Percentiles rank a stretch among this genome's conserved stretches.
These are phyloP conservation scores for Chlorophyllum brunneum DNA, from an alignment of 768 basidiomycete genomes.

Conservation along the genomic window DNA sequence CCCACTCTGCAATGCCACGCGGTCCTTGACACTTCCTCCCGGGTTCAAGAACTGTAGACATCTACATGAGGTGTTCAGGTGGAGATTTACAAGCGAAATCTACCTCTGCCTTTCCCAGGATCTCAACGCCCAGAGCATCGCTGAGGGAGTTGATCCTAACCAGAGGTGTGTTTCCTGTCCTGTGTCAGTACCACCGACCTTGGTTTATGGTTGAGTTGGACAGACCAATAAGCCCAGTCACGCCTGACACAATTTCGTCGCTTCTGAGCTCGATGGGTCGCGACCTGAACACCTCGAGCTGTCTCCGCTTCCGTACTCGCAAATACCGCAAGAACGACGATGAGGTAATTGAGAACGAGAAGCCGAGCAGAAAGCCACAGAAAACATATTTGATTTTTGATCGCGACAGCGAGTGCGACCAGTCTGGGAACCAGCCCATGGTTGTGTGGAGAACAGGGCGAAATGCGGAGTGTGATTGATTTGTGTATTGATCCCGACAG, in stretches of 20 bases:
- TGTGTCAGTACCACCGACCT: not conserved
- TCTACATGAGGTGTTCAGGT: slow-evolving; percentile 23
- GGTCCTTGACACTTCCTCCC: slow-evolving; percentile 96
- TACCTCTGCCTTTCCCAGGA: slow-evolving; percentile 94
- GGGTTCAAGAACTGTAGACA: slow-evolving; percentile 89
- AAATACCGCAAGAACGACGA: slow-evolving; percentile 58
- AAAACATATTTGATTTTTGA: slow-evolving; percentile 32
- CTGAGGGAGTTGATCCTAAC: slow-evolving; percentile 90
- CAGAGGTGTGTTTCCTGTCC: slow-evolving; percentile 87
- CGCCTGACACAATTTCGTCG: slow-evolving; percentile 77
- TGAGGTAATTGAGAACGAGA: slow-evolving; percentile 71
- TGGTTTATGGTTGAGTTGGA: not conserved
- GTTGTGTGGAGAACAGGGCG: slow-evolving; percentile 5
- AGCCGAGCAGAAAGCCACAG: slow-evolving; percentile 60
- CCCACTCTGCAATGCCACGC: slow-evolving; percentile 90
- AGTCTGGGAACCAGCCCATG: slow-evolving; percentile 24
- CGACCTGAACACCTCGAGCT: slow-evolving; percentile 33
- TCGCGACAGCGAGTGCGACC: slow-evolving; percentile 35
- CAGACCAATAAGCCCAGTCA: slow-evolving; percentile 81
- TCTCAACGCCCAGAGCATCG: slow-evolving; percentile 87
- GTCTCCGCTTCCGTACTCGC: slow-evolving; percentile 45
- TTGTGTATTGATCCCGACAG: slow-evolving; percentile 1
- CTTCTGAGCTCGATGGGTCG: slow-evolving; percentile 70
- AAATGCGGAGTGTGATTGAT: not conserved
- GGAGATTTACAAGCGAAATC: slow-evolving; percentile 12